A percentile compares a stretch with the other conserved stretches of the same genome.
phyloP scores from a whole-genome alignment of 139 green algal species.

The Yamagishiella unicocca region DNA sequence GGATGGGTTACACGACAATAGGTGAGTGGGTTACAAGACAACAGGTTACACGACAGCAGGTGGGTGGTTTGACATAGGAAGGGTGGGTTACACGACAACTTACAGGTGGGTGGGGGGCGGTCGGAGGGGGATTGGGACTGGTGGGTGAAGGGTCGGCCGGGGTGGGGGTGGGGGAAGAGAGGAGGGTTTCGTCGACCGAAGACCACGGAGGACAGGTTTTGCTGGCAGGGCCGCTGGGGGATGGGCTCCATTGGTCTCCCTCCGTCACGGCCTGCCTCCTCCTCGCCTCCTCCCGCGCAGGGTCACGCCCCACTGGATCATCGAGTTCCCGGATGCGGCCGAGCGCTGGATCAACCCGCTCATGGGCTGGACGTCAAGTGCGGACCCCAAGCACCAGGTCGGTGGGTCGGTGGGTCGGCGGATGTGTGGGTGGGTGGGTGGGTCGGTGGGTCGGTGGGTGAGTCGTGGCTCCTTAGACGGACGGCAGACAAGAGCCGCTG shows the following conservation, averaged over 20 bases:
- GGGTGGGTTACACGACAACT: no score
- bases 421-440: background rate
- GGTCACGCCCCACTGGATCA: background rate
- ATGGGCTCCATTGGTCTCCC: background rate
- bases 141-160: background rate
- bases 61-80: no score
- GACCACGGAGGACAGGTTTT: no score
- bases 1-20: no score
- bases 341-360: slow-evolving; percentile 89
- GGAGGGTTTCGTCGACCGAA: no score
- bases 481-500: background rate
- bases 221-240: background rate
- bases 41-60: no score
- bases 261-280: no score
- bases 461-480: background rate
- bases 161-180: background rate
- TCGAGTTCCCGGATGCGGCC: slow-evolving; percentile 10
- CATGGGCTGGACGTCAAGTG: slow-evolving; percentile 93
- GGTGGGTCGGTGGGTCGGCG: background rate
- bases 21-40: no score
- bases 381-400: slow-evolving; percentile 78
- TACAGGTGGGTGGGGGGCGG: no score
- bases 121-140: no score
- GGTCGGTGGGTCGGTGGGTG: background rate
- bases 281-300: background rate